These are phyloP conservation scores for Boletus reticulatus DNA, from an alignment of 768 basidiomycete genomes.

Conservation along the genomic window DNA sequence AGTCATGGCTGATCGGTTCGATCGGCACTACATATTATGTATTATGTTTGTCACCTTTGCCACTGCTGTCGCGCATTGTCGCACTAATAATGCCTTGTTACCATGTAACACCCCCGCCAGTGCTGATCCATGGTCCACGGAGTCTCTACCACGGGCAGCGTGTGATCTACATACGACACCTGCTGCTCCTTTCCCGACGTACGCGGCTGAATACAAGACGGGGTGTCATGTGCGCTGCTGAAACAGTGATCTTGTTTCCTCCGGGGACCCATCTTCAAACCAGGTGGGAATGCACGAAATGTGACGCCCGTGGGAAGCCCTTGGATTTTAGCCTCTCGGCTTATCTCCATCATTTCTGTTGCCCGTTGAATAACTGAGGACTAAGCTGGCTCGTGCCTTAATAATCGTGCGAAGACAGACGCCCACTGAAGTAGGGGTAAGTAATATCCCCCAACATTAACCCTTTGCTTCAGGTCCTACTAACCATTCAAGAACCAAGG, in stretches of 20 bases:
- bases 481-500: no score
- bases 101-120: slow-evolving; percentile 5
- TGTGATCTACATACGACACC: slow-evolving; percentile 25
- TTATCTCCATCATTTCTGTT: no score
- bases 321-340: neutral
- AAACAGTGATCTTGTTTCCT: neutral
- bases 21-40: no score
- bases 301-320: no score
- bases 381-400: no score
- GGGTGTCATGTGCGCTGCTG: slow-evolving; percentile 26
- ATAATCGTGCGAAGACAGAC: no score
- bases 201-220: slow-evolving; percentile 20
- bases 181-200: neutral
- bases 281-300: no score
- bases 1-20: slow-evolving; percentile 10
- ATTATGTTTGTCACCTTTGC: neutral
- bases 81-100: slow-evolving; percentile 6
- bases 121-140: slow-evolving; percentile 19
- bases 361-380: no score
- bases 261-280: no score
- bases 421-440: no score
- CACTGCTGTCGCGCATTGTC: slow-evolving; percentile 11
- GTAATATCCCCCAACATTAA: no score
- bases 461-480: no score
- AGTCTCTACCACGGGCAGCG: slow-evolving; percentile 26